Conservation (phyloP, 768 basidiomycete genomes). For the Serendipita sp. region DNA sequence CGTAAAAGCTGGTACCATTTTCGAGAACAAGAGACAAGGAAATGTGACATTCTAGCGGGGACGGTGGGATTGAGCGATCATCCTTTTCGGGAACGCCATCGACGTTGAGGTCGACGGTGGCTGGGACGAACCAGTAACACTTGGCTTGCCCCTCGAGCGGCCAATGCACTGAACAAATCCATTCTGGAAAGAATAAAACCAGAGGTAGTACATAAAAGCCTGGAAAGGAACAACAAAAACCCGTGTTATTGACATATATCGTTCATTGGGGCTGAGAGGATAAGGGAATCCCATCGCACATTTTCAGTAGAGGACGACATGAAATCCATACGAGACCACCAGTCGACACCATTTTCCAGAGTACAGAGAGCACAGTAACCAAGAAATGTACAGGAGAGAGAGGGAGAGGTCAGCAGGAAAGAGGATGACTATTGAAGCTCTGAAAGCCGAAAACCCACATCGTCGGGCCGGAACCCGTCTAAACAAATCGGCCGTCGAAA, state of each 20-base stretch:
- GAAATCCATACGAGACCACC: conserved; percentile 49
- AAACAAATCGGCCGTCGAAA: too few species aligned
- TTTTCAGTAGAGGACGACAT: conserved; percentile 37
- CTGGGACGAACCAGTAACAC: conserved; percentile 30
- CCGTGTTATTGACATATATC: too few species aligned
- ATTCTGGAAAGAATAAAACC: conserved; percentile 45
- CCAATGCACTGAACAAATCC: conserved; percentile 41
- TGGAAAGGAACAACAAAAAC: conserved; percentile 15
- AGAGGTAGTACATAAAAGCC: conserved; percentile 35
- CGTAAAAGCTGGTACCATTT: conserved; percentile 50
- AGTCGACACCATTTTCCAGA: conserved; percentile 12
- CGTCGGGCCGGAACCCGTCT: too few species aligned
- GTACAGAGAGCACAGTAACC: neutral
- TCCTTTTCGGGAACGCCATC: too few species aligned
- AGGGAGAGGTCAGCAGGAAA: neutral
- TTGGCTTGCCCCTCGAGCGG: conserved; percentile 43
- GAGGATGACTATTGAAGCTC: neutral
- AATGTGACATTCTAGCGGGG: conserved; percentile 32
- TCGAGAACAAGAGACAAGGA: conserved; percentile 54
- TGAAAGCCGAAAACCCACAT: too few species aligned
- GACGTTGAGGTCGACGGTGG: neutral
- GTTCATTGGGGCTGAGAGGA: neutral
- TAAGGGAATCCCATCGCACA: conserved; percentile 25
- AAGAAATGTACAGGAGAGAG: neutral
- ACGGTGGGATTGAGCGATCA: neutral